Percentiles rank a stretch among this genome's conserved stretches.
Evolutionary conservation across 306 rosid genomes (phyloP).

Genomic region (Crotalaria pallida): DNA sequence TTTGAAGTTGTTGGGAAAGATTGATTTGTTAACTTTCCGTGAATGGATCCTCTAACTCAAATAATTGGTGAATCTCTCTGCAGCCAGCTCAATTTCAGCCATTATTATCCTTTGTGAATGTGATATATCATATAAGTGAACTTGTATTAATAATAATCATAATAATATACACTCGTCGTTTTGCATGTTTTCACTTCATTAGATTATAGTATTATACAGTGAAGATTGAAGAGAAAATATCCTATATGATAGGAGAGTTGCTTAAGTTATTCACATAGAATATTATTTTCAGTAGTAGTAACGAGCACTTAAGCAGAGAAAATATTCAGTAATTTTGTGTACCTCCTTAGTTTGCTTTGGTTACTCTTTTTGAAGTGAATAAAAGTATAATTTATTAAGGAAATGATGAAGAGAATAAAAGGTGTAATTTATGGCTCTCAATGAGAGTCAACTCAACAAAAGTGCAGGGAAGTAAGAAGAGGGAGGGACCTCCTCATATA

Average conservation of each 20-base stretch:
- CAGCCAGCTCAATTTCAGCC: too few relatives aligned
- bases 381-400: not conserved
- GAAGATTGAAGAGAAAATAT: not conserved
- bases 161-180: too few relatives aligned
- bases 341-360: not conserved
- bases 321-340: not conserved
- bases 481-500: conserved; percentile 39
- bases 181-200: not conserved
- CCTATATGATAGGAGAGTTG: not conserved
- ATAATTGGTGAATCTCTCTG: too few relatives aligned
- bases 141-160: not conserved
- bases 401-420: not conserved
- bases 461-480: conserved; percentile 20
- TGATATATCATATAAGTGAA: not conserved
- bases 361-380: not conserved
- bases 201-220: too few relatives aligned
- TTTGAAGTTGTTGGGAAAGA: not conserved
- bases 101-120: not conserved
- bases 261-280: not conserved
- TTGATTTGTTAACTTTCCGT: too few relatives aligned
- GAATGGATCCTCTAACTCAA: too few relatives aligned
- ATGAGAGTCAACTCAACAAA: conserved; percentile 35
- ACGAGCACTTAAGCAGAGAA: not conserved
- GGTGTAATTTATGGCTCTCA: not conserved
- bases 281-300: not conserved